Conservation (phyloP, 495 filamentous ascomycete species). For the Penicillium angulare region DNA sequence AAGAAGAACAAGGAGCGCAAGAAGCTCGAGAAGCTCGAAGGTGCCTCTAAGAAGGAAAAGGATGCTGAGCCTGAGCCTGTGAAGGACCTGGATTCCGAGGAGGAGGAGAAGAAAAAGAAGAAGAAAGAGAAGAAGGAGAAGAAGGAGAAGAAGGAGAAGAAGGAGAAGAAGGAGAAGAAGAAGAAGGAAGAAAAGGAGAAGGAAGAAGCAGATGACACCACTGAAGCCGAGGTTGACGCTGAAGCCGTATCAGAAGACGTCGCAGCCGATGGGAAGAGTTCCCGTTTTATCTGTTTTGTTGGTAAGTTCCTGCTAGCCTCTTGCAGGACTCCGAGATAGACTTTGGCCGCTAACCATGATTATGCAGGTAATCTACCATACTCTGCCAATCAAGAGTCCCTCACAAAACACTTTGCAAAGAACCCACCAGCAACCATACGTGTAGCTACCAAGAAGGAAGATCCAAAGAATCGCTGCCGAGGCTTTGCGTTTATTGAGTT, state of each 20-base stretch:
- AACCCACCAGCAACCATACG: constrained; percentile 72
- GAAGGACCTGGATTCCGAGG: constrained; percentile 3
- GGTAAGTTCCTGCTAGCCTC: constrained; percentile 44
- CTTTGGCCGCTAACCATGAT: not conserved
- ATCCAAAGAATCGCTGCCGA: constrained; percentile 63
- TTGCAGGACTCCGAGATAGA: not conserved
- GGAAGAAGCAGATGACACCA: not conserved
- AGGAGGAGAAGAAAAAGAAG: constrained; percentile 16
- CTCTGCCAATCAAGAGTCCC: constrained; percentile 64
- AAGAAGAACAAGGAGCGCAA: constrained; percentile 15
- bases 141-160: constrained; percentile 4
- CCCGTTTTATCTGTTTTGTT: constrained; percentile 83
- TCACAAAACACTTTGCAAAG: constrained; percentile 73
- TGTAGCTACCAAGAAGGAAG: constrained; percentile 67
- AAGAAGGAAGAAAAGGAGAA: constrained; percentile 14
- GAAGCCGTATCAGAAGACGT: constrained; percentile 21
- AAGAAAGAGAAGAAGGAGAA: constrained; percentile 3
- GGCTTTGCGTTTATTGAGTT: constrained; percentile 96
- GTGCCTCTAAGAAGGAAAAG: not conserved
- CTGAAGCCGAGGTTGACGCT: constrained; percentile 16
- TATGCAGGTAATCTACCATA: constrained; percentile 79
- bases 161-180: constrained; percentile 2
- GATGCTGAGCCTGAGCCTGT: not conserved
- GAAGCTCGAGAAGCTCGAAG: constrained; percentile 14
- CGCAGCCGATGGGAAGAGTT: constrained; percentile 36